These are phyloP conservation scores for Lumnitzera racemosa DNA, from an alignment of 345 rosid genomes.

Conservation along the genomic window DNA sequence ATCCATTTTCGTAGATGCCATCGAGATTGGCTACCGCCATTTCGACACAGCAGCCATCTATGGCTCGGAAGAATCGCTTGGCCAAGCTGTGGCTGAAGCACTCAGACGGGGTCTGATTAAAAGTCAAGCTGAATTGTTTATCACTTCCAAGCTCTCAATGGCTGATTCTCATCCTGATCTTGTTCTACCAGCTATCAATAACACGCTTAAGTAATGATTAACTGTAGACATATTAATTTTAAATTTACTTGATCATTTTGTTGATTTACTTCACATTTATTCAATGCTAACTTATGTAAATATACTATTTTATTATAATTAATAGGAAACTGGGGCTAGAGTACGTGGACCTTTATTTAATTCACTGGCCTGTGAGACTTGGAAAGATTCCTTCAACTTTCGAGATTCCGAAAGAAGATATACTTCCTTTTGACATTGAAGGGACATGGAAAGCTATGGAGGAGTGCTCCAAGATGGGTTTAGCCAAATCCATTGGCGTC, in stretches of 20 bases:
- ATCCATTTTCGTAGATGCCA: conserved; percentile 24
- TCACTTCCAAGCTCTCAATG: conserved; percentile 60
- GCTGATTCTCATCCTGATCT: conserved; percentile 42
- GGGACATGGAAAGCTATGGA: conserved; percentile 30
- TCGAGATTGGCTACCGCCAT: conserved; percentile 55
- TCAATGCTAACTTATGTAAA: neutral
- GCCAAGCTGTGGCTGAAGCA: conserved; percentile 48
- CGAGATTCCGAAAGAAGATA: conserved; percentile 5
- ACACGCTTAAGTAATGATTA: conserved; percentile 17
- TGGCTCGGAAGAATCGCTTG: conserved; percentile 43
- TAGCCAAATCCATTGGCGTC: conserved; percentile 26
- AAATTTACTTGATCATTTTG: too few species aligned
- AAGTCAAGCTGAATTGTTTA: conserved; percentile 43
- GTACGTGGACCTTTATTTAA: conserved; percentile 32
- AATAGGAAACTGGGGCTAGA: conserved; percentile 31
- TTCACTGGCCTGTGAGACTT: conserved; percentile 33
- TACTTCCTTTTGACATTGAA: conserved; percentile 16
- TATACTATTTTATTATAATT: neutral
- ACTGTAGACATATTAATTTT: neutral
- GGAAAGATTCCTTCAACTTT: conserved; percentile 1
- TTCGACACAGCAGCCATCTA: conserved; percentile 60
- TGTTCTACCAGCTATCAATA: conserved; percentile 39
- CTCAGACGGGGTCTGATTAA: conserved; percentile 24
- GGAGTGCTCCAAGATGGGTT: conserved; percentile 19
- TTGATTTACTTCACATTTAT: too few species aligned